Conservation (phyloP, 352 stramenopile genomes). For the Phytophthora melonis region DNA sequence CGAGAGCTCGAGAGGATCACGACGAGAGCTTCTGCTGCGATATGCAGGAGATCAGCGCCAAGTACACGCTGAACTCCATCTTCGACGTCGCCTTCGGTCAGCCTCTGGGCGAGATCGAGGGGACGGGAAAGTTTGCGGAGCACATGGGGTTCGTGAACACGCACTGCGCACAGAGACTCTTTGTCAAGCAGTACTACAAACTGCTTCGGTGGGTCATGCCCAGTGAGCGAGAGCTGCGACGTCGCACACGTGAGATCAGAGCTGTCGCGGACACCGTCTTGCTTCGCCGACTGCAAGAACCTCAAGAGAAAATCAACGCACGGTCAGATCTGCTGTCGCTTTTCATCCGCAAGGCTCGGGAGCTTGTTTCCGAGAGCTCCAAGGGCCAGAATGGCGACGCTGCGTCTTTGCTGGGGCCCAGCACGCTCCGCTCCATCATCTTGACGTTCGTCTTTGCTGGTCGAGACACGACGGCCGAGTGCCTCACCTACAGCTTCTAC, state of each 20-base stretch:
- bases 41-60: conserved; percentile 60
- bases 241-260: conserved; percentile 37
- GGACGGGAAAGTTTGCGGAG: conserved; percentile 45
- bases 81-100: conserved; percentile 70
- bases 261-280: conserved; percentile 61
- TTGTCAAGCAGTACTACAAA: conserved; percentile 78
- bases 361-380: conserved; percentile 26
- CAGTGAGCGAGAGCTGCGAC: conserved; percentile 56
- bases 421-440: conserved; percentile 69
- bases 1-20: neutral
- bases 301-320: conserved; percentile 35
- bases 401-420: conserved; percentile 26
- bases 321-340: conserved; percentile 62
- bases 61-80: conserved; percentile 65
- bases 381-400: conserved; percentile 4
- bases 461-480: conserved; percentile 80
- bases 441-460: conserved; percentile 89
- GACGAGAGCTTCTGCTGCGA: conserved; percentile 45
- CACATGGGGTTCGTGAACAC: conserved; percentile 68
- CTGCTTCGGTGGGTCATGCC: conserved; percentile 66
- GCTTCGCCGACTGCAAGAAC: conserved; percentile 46
- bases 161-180: conserved; percentile 61
- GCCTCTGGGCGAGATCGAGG: conserved; percentile 40
- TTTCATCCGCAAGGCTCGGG: conserved; percentile 64
- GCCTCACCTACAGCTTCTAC: conserved; percentile 86